These are phyloP conservation scores for Fomitiporia mediterranea DNA, from an alignment of 1,284 basidiomycete genomes.

Conservation along the genomic window DNA sequence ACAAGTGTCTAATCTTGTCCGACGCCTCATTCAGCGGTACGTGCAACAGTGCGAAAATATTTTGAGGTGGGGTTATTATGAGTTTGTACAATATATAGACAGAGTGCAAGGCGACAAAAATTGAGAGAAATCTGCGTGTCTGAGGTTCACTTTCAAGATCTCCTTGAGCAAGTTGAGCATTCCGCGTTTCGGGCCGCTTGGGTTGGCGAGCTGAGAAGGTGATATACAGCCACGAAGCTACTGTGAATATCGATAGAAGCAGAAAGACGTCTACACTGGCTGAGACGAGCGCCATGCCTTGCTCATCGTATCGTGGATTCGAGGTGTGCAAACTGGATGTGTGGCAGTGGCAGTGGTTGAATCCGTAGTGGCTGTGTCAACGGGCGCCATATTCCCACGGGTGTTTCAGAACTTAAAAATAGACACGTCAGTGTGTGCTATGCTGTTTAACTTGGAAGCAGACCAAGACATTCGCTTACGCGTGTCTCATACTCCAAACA, in stretches of 20 bases:
- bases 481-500: neutral
- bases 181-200: slow-evolving; percentile 5
- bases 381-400: neutral
- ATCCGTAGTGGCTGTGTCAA: neutral
- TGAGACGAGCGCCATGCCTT: slow-evolving; percentile 27
- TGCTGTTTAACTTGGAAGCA: too few relatives aligned
- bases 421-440: too few relatives aligned
- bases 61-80: slow-evolving; percentile 49
- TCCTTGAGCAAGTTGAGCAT: neutral
- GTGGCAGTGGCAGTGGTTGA: too few relatives aligned
- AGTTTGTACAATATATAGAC: slow-evolving; percentile 48
- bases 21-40: slow-evolving; percentile 52
- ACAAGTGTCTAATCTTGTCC: slow-evolving; percentile 43
- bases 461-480: too few relatives aligned
- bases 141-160: neutral
- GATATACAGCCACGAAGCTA: slow-evolving; percentile 23
- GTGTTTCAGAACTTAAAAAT: neutral
- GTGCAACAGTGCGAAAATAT: slow-evolving; percentile 52
- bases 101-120: slow-evolving; percentile 50
- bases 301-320: neutral
- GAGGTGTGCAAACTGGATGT: too few relatives aligned
- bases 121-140: slow-evolving; percentile 23
- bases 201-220: slow-evolving; percentile 19
- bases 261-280: slow-evolving; percentile 29
- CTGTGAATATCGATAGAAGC: slow-evolving; percentile 24